A percentile compares a stretch with the other conserved stretches of the same genome.
phyloP scores from a whole-genome alignment of 2,329 filamentous ascomycete species.

The Rhinocladiella similis region DNA sequence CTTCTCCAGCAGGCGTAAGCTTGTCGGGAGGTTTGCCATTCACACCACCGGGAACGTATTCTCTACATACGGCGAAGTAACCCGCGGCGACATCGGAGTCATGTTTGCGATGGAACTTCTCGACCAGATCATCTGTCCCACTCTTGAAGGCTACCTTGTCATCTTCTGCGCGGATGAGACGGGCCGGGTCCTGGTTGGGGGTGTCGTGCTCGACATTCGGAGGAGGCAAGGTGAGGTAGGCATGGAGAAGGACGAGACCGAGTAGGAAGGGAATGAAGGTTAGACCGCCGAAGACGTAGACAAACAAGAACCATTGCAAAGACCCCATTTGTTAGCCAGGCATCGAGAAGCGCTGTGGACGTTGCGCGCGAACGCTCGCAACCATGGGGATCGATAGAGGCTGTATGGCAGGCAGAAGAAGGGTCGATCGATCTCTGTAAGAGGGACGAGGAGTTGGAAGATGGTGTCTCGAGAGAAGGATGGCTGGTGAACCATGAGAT shows the following conservation, averaged over 20 bases:
- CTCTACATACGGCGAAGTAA: slow-evolving; percentile 92
- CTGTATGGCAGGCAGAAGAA: no score
- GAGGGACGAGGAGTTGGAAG: no score
- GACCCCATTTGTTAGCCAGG: slow-evolving; percentile 23
- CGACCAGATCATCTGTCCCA: slow-evolving; percentile 58
- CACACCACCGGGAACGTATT: slow-evolving; percentile 87
- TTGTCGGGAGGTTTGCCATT: slow-evolving; percentile 91
- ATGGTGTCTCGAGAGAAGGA: no score
- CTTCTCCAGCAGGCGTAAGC: slow-evolving; percentile 75
- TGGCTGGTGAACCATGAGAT: no score
- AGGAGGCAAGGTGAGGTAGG: slow-evolving; percentile 66
- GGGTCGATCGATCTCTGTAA: no score
- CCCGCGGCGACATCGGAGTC: slow-evolving; percentile 81
- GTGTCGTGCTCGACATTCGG: slow-evolving; percentile 15
- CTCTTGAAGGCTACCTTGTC: slow-evolving; percentile 65
- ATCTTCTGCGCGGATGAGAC: slow-evolving; percentile 56
- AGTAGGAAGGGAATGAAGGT: slow-evolving; percentile 80
- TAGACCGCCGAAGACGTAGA: slow-evolving; percentile 82
- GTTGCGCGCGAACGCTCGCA: not conserved
- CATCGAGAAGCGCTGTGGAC: slow-evolving; percentile 9
- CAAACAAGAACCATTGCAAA: slow-evolving; percentile 58
- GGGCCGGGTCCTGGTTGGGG: slow-evolving; percentile 41
- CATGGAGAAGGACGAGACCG: slow-evolving; percentile 61
- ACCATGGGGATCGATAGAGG: not conserved
- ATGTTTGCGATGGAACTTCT: slow-evolving; percentile 61